A percentile compares a stretch with the other conserved stretches of the same genome.
phyloP scores from a whole-genome alignment of 768 basidiomycete species.

The Dioszegia hungarica region DNA sequence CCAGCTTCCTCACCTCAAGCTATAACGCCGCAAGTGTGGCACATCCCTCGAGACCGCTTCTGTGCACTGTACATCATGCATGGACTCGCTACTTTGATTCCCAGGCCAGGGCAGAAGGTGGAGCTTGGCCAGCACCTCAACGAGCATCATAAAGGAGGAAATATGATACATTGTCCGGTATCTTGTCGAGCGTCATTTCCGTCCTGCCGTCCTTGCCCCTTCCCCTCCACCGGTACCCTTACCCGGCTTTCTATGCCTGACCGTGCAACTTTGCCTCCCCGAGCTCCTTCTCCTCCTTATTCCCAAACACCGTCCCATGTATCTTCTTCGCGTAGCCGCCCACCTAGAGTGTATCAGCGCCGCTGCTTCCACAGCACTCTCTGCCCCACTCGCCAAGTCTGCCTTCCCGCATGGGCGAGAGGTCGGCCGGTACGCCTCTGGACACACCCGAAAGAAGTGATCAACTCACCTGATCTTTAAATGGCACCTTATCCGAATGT shows the following conservation, averaged over 20 bases:
- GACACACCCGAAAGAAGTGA: not conserved
- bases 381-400: not conserved
- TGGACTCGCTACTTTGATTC: too few relatives aligned
- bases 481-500: conserved; percentile 23
- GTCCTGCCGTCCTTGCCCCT: not conserved
- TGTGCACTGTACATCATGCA: not conserved
- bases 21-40: conserved; percentile 8
- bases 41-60: not conserved
- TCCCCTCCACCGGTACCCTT: too few relatives aligned
- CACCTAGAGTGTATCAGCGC: conserved; percentile 18
- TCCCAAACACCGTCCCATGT: conserved; percentile 33
- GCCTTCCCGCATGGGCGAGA: not conserved
- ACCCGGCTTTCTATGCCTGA: too few relatives aligned
- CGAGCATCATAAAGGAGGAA: too few relatives aligned
- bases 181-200: not conserved
- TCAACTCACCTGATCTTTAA: conserved; percentile 40
- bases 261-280: conserved; percentile 34
- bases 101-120: too few relatives aligned
- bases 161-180: not conserved
- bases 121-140: too few relatives aligned
- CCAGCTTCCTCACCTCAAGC: not conserved
- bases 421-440: too few relatives aligned
- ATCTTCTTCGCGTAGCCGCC: conserved; percentile 43
- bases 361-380: not conserved
- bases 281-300: conserved; percentile 33